These are phyloP conservation scores for Cutaneotrichosporon mucoides DNA, from an alignment of 1,284 basidiomycete species.

Conservation along the genomic window DNA sequence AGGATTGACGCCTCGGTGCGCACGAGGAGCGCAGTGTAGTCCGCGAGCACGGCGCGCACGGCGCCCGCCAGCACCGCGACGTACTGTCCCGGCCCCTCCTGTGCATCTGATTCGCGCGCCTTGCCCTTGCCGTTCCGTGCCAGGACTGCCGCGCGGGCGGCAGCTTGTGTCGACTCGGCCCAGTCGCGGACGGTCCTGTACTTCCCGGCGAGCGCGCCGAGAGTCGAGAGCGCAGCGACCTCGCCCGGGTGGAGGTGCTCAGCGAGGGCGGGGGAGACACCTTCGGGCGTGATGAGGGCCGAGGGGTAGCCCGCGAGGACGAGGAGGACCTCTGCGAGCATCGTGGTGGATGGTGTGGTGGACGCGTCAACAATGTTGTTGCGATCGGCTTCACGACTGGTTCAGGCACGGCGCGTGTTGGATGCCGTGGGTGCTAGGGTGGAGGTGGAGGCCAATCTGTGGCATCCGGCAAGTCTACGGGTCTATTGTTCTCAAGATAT, in stretches of 20 bases:
- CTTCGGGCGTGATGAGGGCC: conserved; percentile 58
- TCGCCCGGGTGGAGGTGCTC: conserved; percentile 80
- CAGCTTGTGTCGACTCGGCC: conserved; percentile 19
- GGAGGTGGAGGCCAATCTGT: background rate
- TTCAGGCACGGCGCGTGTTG: background rate
- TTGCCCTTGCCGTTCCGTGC: background rate
- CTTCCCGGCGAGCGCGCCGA: conserved; percentile 65
- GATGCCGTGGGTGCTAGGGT: background rate
- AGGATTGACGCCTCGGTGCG: conserved; percentile 73
- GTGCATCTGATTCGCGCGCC: conserved; percentile 15
- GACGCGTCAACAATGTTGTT: conserved; percentile 1
- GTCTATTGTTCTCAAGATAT: too few relatives aligned
- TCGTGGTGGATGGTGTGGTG: conserved; percentile 24
- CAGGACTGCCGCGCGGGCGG: conserved; percentile 23
- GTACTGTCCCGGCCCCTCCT: conserved; percentile 56
- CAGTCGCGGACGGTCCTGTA: conserved; percentile 64
- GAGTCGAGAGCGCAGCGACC: conserved; percentile 67
- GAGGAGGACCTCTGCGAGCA: conserved; percentile 81
- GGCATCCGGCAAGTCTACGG: background rate
- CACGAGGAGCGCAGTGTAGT: conserved; percentile 74
- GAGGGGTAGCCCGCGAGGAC: conserved; percentile 78
- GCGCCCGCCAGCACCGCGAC: conserved; percentile 69
- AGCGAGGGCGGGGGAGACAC: conserved; percentile 62
- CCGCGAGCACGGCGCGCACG: conserved; percentile 65
- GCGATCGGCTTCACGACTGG: background rate